Conservation (phyloP, 78 protist genomes). For the Dictyostelium brefeldianum region DNA sequence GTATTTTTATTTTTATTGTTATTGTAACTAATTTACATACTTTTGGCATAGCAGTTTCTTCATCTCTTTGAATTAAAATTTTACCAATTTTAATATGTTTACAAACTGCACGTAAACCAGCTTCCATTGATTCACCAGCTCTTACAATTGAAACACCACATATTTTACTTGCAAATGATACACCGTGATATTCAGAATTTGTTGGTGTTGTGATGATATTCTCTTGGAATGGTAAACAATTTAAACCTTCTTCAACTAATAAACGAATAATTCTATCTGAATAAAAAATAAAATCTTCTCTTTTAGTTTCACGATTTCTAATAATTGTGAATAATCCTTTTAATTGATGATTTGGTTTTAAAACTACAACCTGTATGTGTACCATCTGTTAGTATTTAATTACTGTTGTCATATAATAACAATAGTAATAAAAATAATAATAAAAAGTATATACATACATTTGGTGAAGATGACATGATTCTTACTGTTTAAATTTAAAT, state of each 20-base stretch:
- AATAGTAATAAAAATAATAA: too few relatives aligned
- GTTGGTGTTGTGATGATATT: slow-evolving; percentile 88
- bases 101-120: slow-evolving; percentile 88
- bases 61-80: slow-evolving; percentile 93
- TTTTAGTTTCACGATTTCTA: slow-evolving; percentile 51
- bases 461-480: too few relatives aligned
- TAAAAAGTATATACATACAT: too few relatives aligned
- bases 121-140: slow-evolving; percentile 95
- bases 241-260: slow-evolving; percentile 87
- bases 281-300: slow-evolving; percentile 87
- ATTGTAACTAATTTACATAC: slow-evolving; percentile 16
- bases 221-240: slow-evolving; percentile 81
- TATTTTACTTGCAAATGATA: slow-evolving; percentile 61
- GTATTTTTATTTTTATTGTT: background rate
- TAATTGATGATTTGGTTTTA: slow-evolving; percentile 68
- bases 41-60: slow-evolving; percentile 90
- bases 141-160: slow-evolving; percentile 92
- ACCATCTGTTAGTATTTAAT: too few relatives aligned
- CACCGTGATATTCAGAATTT: slow-evolving; percentile 68
- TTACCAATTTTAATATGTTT: slow-evolving; percentile 91
- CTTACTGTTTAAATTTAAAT: too few relatives aligned
- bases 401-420: too few relatives aligned
- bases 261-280: slow-evolving; percentile 88
- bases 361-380: slow-evolving; percentile 32
- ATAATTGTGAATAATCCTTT: slow-evolving; percentile 80